Base-by-base conservation (phyloP, 257 asterid species). In the Penstemon eatonii region DNA sequence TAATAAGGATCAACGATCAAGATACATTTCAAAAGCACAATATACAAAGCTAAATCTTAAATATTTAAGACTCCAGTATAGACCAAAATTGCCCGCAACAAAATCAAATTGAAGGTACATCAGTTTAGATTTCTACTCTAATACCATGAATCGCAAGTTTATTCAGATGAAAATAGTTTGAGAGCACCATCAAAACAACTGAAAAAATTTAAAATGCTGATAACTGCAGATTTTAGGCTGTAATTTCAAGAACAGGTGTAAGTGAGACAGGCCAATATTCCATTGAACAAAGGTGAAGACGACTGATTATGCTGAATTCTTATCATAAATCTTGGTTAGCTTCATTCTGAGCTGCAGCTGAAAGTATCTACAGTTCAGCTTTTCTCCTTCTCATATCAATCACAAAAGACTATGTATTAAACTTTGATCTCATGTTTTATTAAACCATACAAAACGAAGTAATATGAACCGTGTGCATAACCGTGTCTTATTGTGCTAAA, bases 241-340 rank as follows among this genome's bases (percentile, higher is more conserved):
- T 40, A 41, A 70, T 36, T 68, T 58, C 63, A 69, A 41, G 45
- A 69, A 47, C 40, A 40, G 61, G 40, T 25, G 62, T 25, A 41
- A 19, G 42, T 50, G 18, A 18, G 41, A 39, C 36, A 5, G 12
- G 15, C 44, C 37, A 36, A 51, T 9, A n/a, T 2, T 47, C 18
- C 10, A 58, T 6, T 15, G 33, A 18, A 69, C 7, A 37, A 3
- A n/a, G 59, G 64, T n/a, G 59, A 59, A 19, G 62, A 41, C 9
- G 49, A 50, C 10, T 9, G 49, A 53, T 66, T 25, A 4, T 62
- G 25, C 15, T 1, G 41, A 3, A 40, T 51, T 4, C 6, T 42
- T 60, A 39, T 51, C 37, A 38, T 19, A 38, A 18, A 53, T 40
- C 13, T 18, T 37, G 42, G 9, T 6, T 13, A 39, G 53, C 41